Evolutionary conservation across 108 stramenopile genomes (phyloP), one percentile per base, ranked within the genome.

Genomic region (Skeletonema marinoi): DNA sequence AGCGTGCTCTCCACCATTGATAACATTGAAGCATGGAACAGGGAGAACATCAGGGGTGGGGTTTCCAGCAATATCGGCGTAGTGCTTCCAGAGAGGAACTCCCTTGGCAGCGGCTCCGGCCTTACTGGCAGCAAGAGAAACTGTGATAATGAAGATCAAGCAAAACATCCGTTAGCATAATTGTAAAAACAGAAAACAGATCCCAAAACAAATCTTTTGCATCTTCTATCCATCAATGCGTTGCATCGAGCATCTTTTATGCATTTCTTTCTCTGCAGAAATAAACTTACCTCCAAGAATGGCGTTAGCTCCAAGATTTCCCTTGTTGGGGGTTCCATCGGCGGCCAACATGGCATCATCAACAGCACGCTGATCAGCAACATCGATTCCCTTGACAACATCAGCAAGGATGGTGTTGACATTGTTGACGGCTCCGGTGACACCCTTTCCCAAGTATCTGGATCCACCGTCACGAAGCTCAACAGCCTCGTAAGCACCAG

Each of bases 11-110:
- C 99, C 99, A 64, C 99, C 99, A 81, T 99, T 99, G 90, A 99
- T 99, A 25, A 99, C 99, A 87, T 99, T 99, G 96, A 99, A 99
- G 79, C 98, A 96, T 21, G 99, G 99, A 61, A 99, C 98, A 31
- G 99, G 99, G 60, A 99, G 82, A 74, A 92, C 92, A 68, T 95
- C 87, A 29, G 92, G 92, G 41, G 86, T 90, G 56, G 93, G 87
- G 88, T 98, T 99, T 74, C 98, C 98, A 8, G 99, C 98, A 58
- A 99, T 81, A 38, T 98, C 91, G 64, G 98, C 99, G 77, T 97
- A 98, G 92, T 99, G 99, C 86, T 96, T 91, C 94, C 97, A 99
- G 50, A 99, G 97, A 67, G 99, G 98, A 75, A 99, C 92, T 29
- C 96, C 96, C 72, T 90, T 93, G 66, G 90, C 84, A 32, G 94